These are phyloP conservation scores for Odontarrhena argentea DNA, from an alignment of 345 rosid species.

Conservation along the genomic window DNA sequence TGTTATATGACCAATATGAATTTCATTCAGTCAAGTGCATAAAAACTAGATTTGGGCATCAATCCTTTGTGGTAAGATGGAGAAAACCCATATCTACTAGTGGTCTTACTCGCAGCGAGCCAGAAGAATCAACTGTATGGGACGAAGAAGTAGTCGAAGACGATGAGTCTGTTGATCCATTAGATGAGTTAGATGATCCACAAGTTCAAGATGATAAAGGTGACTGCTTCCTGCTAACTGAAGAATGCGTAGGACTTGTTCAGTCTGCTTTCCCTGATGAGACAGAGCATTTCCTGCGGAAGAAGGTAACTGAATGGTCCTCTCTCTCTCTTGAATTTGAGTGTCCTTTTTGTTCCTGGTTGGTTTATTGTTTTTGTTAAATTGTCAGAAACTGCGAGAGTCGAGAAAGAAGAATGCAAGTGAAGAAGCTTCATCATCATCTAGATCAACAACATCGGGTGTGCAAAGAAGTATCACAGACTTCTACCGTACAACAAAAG, in stretches of 20 bases:
- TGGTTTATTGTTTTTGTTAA: constrained; percentile 7
- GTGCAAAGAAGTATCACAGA: constrained; percentile 68
- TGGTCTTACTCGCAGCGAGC: constrained; percentile 20
- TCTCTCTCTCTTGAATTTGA: background rate
- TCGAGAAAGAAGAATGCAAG: constrained; percentile 48
- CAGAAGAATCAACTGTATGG: constrained; percentile 41
- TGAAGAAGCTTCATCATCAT: constrained; percentile 41
- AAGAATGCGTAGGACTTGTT: constrained; percentile 73
- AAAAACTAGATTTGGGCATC: constrained; percentile 69
- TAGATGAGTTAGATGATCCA: constrained; percentile 54
- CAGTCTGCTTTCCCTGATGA: constrained; percentile 70
- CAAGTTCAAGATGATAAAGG: constrained; percentile 57
- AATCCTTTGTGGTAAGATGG: constrained; percentile 73
- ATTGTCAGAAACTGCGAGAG: constrained; percentile 39
- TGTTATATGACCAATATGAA: constrained; percentile 66
- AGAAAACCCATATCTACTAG: constrained; percentile 49
- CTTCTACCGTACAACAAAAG: constrained; percentile 73
- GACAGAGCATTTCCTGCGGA: constrained; percentile 57
- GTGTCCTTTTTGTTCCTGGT: background rate
- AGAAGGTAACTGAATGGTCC: constrained; percentile 54
- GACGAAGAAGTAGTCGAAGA: constrained; percentile 50
- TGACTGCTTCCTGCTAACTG: constrained; percentile 61
- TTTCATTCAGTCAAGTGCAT: constrained; percentile 75
- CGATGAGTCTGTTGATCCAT: constrained; percentile 49
- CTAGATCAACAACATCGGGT: constrained; percentile 45